phyloP scores from a whole-genome alignment of 345 rosid genomes.

The Populus davidiana region DNA sequence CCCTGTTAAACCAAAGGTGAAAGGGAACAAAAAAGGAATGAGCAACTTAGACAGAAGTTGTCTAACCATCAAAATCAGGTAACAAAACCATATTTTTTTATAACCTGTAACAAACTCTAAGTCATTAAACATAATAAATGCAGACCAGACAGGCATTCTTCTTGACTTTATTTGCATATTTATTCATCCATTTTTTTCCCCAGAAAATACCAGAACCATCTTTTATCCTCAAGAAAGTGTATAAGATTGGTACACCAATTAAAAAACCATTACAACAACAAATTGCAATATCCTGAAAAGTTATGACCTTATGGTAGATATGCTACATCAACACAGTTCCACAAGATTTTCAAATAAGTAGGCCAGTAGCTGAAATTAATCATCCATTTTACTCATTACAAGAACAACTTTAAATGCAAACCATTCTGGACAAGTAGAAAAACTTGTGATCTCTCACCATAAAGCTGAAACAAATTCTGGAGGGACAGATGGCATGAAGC shows the following conservation, averaged over 20 bases:
- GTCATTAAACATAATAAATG: not conserved
- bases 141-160: not conserved
- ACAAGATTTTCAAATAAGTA: not conserved
- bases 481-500: not conserved
- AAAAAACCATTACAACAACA: not conserved
- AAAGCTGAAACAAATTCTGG: not conserved
- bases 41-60: not conserved
- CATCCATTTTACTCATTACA: not conserved
- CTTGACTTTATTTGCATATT: not conserved
- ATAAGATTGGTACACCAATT: not conserved
- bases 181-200: not conserved
- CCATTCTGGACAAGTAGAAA: not conserved
- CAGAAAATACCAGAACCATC: not conserved
- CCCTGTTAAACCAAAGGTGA: constrained; percentile 50
- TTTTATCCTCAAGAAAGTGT: not conserved
- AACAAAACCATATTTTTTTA: not conserved
- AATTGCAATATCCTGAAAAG: not conserved
- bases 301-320: not conserved
- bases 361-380: not conserved
- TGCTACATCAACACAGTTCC: not conserved
- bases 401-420: not conserved
- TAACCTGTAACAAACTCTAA: not conserved
- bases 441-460: not conserved
- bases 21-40: not conserved
- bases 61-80: not conserved